Evolutionary conservation across 228 moss, liverwort and hornwort genomes (phyloP).

Genomic region (Sphagnum magellanicum): DNA sequence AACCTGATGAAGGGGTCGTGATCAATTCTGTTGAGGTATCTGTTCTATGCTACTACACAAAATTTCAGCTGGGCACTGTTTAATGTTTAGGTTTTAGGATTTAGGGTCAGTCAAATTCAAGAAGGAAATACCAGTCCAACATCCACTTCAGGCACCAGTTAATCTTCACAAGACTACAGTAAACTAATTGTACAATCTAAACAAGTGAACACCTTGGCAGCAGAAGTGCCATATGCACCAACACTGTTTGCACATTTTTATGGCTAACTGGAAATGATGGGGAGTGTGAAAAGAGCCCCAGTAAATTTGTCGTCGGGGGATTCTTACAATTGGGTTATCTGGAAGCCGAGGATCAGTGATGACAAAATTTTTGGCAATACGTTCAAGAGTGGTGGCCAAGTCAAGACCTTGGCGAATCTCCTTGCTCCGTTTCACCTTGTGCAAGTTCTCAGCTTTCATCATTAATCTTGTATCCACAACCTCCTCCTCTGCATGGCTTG

Average conservation of each 20-base stretch:
- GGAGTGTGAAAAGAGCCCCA: neutral
- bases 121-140: neutral
- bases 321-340: slow-evolving; percentile 83
- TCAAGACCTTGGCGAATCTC: slow-evolving; percentile 87
- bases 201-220: neutral
- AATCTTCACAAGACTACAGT: neutral
- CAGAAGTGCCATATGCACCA: neutral
- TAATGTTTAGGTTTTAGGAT: neutral
- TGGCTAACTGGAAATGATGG: neutral
- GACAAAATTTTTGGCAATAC: slow-evolving; percentile 91
- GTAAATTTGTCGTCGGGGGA: neutral
- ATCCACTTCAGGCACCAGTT: no score
- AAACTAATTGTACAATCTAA: neutral
- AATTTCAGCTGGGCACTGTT: neutral
- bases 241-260: neutral
- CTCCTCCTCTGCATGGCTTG: slow-evolving; percentile 21
- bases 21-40: neutral
- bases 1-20: neutral
- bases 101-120: neutral
- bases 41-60: no score
- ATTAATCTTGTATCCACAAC: slow-evolving; percentile 53
- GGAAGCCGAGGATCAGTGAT: slow-evolving; percentile 95
- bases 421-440: slow-evolving; percentile 52
- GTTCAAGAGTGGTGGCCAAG: slow-evolving; percentile 88
- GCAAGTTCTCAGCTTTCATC: slow-evolving; percentile 66